Evolutionary conservation across 2,329 filamentous ascomycete genomes (phyloP), one percentile per base, ranked within the genome.

Genomic region (Cladosporium sp.): DNA sequence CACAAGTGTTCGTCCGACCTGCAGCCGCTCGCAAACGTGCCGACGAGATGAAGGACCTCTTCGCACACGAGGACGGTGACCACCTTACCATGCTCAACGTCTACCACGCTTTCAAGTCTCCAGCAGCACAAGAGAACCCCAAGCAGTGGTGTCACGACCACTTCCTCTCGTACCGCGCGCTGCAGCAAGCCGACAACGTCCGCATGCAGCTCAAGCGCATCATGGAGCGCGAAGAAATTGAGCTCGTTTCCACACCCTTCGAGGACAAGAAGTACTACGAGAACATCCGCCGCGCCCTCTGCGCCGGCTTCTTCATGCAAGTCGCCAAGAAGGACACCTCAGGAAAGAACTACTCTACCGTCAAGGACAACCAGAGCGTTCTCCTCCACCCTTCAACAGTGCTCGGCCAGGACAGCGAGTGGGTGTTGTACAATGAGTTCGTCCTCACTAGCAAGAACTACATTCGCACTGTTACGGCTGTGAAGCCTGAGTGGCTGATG

Each of bases 241-340:
- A 96, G 62, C 85, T 99, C 52, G 74, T 97, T 57, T 94, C 89
- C 55, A 97, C 93, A 0, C 84, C 89, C 0, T 97, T 96, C 71
- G 88, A 92, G 68, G 88, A 97, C 78, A 96, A 96, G 81, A 90
- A 95, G 71, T 99, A 99, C 80, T 99, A 97, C 76, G 91, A 86
- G 73, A 99, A 99, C 74, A 99, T 99, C 69, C 89, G 93, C 45
- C 87, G 92, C 38, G 93, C 94, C 8, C 83, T 99, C 14, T 88
- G 97, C 12, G 84, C 92, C 0, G 94, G 95, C 36, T 99, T 99
- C 82, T 99, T 99, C 82, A 99, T 99, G 94, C 94, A 99, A 74
- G 90, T 97, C 20, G 95, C 94, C 60, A 97, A 96, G 85, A 91
- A 89, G 72, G 92, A 97, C 70, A 85, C 84, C 54, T 87, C 84